Base-by-base conservation (phyloP, 2,329 filamentous ascomycete species). In the Xylariaceae sp. region DNA sequence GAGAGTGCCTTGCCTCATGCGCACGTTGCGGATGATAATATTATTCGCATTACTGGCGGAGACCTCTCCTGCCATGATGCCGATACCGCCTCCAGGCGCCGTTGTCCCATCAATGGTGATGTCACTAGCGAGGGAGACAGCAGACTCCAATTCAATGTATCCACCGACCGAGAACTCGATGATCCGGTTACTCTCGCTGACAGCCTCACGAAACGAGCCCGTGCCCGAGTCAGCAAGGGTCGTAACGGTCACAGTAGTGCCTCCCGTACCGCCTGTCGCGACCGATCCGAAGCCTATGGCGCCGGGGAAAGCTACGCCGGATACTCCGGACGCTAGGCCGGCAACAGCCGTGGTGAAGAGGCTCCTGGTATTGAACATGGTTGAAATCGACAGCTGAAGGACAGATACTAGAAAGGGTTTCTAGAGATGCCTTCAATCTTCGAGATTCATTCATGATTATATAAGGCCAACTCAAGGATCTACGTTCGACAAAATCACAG, bases 21-120 rank as follows among this genome's bases (percentile, higher is more conserved):
- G 19, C 12, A 38, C n/a, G 22, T 38, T 38, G 12, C 37, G 37
- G 17, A 38, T 38, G 22, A 38, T 38, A 17, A 38, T 38, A 17
- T 38, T 38, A 6, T 6, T 38, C 21, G 22, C 23, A 21, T 22
- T n/a, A 17, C 37, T 38, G 3, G 37, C 37, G 3, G 37, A 38
- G 3, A 38, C 5, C 37, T 38, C 37, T 8, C 7, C 37, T 4
- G 10, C 37, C 19, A 21, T 38, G 37, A 38, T 38, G 6, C 19
- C 37, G 6, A 38, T 38, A 6, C 37, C 37, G 17, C 20, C 20
- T 11, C 20, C 19, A n/a, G 37, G 37, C 19, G 37, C 37, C 19
- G 37, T 38, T 3, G 19, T 22, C 5, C 37, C 37, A 14, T 38
- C 22, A 20, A 38, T 38, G 6, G 37, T 38, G 37, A 38, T 38